Evolutionary conservation across 2,329 filamentous ascomycete genomes (phyloP), one percentile per base, ranked within the genome.

Genomic region (Verticillium klebahnii): DNA sequence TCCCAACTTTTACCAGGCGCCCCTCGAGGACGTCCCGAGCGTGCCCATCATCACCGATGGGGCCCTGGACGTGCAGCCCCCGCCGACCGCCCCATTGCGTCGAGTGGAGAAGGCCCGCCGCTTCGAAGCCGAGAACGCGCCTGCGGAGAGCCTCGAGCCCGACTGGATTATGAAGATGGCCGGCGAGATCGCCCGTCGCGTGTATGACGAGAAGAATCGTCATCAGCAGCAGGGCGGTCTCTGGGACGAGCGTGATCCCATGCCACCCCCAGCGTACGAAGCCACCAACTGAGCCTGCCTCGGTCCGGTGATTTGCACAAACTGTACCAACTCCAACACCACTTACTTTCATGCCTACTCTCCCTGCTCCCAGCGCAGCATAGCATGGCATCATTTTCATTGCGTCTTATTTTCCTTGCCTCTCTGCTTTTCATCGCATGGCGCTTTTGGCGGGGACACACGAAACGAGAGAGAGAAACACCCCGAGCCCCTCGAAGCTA

Each of bases 81-180:
- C 31, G n/a, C 55, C 32, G 6, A 36, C 12, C 17, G 36, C n/a
- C 15, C 17, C 55, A 17, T 14, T 23, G 19, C 57, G 57, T 7
- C 40, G 29, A 17, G 37, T 45, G 11, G 70, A 72, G 61, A 74
- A 71, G 63, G 61, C 65, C 1, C 61, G 67, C 2, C 59, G 67
- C 60, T 65, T 67, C 31, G 61, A 60, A n/a, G 67, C 68, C 58
- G 71, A 73, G 60, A 72, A 74, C 58, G 71, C 68, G 40, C 67
- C 67, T 17, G 58, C 67, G 65, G 68, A 63, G 75, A 72, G 67
- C 69, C 79, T 92, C 31, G 90, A 93, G 72, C 89, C 92, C 73
- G 91, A 91, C 2, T 95, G 91, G 90, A 90, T 95, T 77, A 87
- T 89, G 79, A 95, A 97, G 79, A 95, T 99, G 86, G 93, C 94